These are phyloP conservation scores for Tricholoma hemisulphureum DNA, from an alignment of 768 basidiomycete genomes.

Conservation along the genomic window DNA sequence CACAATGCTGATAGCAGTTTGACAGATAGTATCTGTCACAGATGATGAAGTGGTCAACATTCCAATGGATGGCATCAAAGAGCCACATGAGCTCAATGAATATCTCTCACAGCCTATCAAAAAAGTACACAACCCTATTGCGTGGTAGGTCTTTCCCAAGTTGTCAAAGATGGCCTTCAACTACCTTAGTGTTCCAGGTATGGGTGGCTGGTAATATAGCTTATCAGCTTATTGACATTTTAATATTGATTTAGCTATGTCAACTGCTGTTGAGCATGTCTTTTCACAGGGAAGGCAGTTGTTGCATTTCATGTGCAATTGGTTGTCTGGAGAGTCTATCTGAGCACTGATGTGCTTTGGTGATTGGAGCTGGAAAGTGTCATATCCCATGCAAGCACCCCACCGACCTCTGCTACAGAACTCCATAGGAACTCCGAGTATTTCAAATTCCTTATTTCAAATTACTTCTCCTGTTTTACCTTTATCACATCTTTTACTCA, in stretches of 20 bases:
- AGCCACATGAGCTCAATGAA: background rate
- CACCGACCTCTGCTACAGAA: too few relatives aligned
- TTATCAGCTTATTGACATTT: background rate
- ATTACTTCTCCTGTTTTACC: too few relatives aligned
- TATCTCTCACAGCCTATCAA: background rate
- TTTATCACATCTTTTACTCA: too few relatives aligned
- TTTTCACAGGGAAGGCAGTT: background rate
- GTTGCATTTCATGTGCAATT: background rate
- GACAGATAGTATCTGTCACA: too few relatives aligned
- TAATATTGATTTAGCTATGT: background rate
- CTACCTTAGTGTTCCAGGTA: background rate
- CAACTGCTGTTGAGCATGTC: background rate
- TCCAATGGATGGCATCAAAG: background rate
- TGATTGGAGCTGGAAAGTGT: background rate
- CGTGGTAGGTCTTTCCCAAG: background rate
- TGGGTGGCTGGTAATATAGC: background rate
- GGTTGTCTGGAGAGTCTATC: background rate
- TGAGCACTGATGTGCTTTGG: background rate
- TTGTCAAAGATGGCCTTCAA: background rate
- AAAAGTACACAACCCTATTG: background rate
- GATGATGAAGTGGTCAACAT: background rate
- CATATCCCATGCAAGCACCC: too few relatives aligned
- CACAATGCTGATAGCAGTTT: too few relatives aligned
- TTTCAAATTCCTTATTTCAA: too few relatives aligned
- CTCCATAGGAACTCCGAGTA: too few relatives aligned